Evolutionary conservation across 164 flowering plant genomes (phyloP).

Genomic region (Vitis rupestris): DNA sequence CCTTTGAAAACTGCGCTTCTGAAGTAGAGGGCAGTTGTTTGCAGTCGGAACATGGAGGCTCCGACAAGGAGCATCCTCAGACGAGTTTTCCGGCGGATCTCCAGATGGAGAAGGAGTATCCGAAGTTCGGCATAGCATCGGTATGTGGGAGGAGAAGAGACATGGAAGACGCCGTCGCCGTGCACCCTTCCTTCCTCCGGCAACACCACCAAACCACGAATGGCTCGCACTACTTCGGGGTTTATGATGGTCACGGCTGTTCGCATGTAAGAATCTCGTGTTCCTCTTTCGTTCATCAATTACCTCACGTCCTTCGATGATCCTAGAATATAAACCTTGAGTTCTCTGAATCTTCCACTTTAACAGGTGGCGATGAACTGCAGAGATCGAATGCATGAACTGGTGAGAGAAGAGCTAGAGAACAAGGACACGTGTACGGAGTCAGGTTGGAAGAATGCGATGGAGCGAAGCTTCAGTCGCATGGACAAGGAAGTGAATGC

Average conservation of each 20-base stretch:
- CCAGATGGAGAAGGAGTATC: conserved; percentile 1
- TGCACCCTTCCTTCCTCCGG: conserved; percentile 41
- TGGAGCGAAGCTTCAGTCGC: conserved; percentile 58
- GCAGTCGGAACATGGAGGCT: no score
- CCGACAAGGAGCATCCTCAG: no score
- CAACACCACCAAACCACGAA: not conserved
- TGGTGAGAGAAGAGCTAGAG: conserved; percentile 68
- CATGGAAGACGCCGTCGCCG: conserved; percentile 75
- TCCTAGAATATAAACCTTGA: not conserved
- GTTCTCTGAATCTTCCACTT: not conserved
- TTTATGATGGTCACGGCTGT: conserved; percentile 95
- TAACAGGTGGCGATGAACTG: conserved; percentile 78
- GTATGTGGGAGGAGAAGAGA: conserved; percentile 76
- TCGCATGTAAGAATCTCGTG: conserved; percentile 57
- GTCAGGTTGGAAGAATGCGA: conserved; percentile 43
- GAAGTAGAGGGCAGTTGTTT: not conserved
- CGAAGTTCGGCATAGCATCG: conserved; percentile 53
- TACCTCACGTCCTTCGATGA: no score
- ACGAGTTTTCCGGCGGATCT: not conserved
- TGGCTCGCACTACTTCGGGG: conserved; percentile 60
- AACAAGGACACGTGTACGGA: not conserved
- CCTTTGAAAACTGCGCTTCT: conserved; percentile 8
- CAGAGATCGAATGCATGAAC: conserved; percentile 60
- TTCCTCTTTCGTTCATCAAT: not conserved
- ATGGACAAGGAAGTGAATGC: conserved; percentile 65